Evolutionary conservation across 208 protist genomes (phyloP).

Genomic region (Leishmania mexicana): DNA sequence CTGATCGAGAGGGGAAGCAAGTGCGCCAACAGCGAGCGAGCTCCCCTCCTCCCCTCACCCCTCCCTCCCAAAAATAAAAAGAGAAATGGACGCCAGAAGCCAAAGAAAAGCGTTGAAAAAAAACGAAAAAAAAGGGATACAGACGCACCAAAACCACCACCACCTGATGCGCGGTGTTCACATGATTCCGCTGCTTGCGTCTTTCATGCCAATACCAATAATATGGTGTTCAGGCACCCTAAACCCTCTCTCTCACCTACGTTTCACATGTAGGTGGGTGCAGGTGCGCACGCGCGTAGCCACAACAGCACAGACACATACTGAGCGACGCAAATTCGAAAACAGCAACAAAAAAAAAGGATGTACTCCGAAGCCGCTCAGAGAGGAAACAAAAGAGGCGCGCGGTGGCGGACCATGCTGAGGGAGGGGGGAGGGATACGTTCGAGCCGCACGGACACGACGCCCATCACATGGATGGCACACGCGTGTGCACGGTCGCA

Average conservation of each 20-base stretch:
- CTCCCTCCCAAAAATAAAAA: background rate
- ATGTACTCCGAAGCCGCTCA: background rate
- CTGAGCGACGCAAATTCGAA: background rate
- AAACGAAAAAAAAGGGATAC: background rate
- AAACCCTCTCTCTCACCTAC: background rate
- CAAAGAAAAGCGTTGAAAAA: background rate
- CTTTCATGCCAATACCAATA: background rate
- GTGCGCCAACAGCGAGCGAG: background rate
- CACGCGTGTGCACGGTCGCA: background rate
- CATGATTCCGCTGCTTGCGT: background rate
- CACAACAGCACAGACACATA: background rate
- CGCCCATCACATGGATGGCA: background rate
- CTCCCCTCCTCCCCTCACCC: too few relatives aligned
- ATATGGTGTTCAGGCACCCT: too few relatives aligned
- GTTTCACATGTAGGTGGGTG: background rate
- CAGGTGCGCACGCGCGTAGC: background rate
- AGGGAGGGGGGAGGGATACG: background rate
- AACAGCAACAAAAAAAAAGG: background rate
- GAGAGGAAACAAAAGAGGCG: background rate
- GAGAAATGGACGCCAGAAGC: background rate
- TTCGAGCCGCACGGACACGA: background rate
- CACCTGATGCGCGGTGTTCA: background rate
- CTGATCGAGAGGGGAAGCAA: background rate
- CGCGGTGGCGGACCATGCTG: background rate
- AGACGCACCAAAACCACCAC: background rate